phyloP scores from a whole-genome alignment of 331 rosid genomes.

The Malus hybrid region DNA sequence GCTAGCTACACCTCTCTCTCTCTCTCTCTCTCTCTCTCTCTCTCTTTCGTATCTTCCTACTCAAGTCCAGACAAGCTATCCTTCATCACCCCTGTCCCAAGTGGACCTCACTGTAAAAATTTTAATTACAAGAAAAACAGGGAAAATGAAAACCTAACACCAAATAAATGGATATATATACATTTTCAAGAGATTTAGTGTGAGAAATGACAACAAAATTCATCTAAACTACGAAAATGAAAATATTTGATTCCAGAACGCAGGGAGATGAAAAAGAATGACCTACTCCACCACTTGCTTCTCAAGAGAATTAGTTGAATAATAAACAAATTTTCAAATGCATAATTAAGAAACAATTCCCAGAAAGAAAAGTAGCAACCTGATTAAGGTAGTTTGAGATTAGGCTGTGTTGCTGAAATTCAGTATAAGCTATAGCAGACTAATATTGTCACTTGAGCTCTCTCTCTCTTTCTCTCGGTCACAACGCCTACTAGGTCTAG shows the following conservation, averaged over 20 bases:
- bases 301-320: not conserved
- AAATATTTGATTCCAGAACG: too few species aligned
- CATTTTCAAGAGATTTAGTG: not conserved
- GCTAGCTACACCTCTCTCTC: slow-evolving; percentile 20
- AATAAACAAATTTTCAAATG: not conserved
- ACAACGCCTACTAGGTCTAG: slow-evolving; percentile 12
- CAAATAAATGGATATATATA: too few species aligned
- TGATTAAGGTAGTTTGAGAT: not conserved
- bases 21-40: slow-evolving; percentile 10
- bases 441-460: slow-evolving; percentile 31
- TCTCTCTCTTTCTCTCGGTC: not conserved
- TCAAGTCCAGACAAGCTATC: slow-evolving; percentile 70
- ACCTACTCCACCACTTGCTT: not conserved
- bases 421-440: not conserved
- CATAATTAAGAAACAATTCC: not conserved
- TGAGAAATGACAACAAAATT: not conserved
- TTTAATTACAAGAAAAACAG: not conserved
- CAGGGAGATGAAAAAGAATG: not conserved
- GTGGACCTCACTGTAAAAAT: slow-evolving; percentile 54
- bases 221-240: not conserved
- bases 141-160: not conserved
- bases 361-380: not conserved
- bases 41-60: slow-evolving; percentile 63
- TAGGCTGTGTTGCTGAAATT: not conserved
- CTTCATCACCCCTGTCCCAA: slow-evolving; percentile 67